phyloP scores from a whole-genome alignment of 2,329 filamentous ascomycete genomes.

The Lizonia empirigonia region DNA sequence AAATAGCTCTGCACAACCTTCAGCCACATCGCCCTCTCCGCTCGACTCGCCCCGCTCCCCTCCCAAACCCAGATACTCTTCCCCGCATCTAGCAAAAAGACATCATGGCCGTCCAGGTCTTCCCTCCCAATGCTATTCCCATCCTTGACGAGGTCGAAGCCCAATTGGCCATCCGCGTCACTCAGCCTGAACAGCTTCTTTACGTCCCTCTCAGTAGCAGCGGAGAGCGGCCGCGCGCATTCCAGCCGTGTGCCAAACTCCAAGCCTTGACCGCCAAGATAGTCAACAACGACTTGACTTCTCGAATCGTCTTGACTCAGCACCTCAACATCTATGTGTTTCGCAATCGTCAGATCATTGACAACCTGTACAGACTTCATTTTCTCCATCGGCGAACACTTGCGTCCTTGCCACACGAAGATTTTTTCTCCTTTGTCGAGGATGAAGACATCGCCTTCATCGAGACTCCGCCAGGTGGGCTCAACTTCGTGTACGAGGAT shows the following conservation, averaged over 20 bases:
- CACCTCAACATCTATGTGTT: slow-evolving; percentile 69
- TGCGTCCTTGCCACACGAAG: slow-evolving; percentile 71
- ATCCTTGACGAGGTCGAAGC: slow-evolving; percentile 65
- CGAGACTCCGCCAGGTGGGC: slow-evolving; percentile 65
- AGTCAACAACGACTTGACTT: slow-evolving; percentile 60
- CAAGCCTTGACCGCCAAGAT: slow-evolving; percentile 50
- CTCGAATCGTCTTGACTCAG: slow-evolving; percentile 65
- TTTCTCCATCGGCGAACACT: slow-evolving; percentile 71
- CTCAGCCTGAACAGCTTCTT: slow-evolving; percentile 66
- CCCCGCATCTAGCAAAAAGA: slow-evolving; percentile 67
- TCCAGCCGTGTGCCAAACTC: slow-evolving; percentile 53
- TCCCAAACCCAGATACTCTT: slow-evolving; percentile 70
- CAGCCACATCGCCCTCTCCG: slow-evolving; percentile 66
- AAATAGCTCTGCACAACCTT: slow-evolving; percentile 64
- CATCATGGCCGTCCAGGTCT: slow-evolving; percentile 64
- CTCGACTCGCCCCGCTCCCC: slow-evolving; percentile 61
- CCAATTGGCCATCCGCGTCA: slow-evolving; percentile 63
- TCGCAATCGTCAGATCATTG: slow-evolving; percentile 67
- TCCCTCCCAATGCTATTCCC: slow-evolving; percentile 52
- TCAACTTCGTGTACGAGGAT: slow-evolving; percentile 69
- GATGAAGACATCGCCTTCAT: slow-evolving; percentile 70
- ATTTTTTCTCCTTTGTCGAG: slow-evolving; percentile 68
- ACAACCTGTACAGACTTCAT: slow-evolving; percentile 71
- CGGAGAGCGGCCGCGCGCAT: slow-evolving; percentile 50
- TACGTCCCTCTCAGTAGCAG: slow-evolving; percentile 26